A percentile compares a stretch with the other conserved stretches of the same genome.
Conservation (phyloP, 176 grass and related monocot genomes). For the Rhynchospora tenuis region DNA sequence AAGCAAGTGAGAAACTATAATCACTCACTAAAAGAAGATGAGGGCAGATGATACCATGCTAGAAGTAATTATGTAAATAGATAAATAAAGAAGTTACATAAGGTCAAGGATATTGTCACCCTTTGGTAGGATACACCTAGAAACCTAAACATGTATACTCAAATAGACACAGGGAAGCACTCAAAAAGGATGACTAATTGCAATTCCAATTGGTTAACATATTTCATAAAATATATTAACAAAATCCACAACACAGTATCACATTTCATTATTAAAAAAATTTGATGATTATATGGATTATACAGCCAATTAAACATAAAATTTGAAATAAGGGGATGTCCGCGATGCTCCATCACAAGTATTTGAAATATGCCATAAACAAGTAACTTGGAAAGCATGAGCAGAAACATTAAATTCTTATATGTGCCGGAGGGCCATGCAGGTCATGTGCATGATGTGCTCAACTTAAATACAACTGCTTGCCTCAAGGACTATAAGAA, state of each 20-base stretch:
- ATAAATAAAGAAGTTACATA: not conserved
- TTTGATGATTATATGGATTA: too few relatives aligned
- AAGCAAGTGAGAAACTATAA: constrained; percentile 9
- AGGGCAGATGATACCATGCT: not conserved
- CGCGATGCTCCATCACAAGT: not conserved
- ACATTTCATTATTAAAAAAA: not conserved
- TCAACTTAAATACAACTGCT: not conserved
- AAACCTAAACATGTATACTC: not conserved
- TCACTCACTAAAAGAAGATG: not conserved
- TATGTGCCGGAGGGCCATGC: not conserved
- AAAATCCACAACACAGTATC: too few relatives aligned
- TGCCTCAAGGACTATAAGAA: not conserved
- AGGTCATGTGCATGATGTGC: not conserved
- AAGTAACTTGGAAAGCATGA: not conserved
- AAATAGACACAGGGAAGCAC: not conserved
- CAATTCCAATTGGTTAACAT: not conserved
- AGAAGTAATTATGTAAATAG: not conserved
- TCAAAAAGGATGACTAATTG: not conserved
- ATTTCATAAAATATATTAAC: too few relatives aligned
- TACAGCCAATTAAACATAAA: too few relatives aligned
- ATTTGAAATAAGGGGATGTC: not conserved
- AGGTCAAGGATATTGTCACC: not conserved
- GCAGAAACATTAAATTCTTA: not conserved
- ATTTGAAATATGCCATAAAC: not conserved
- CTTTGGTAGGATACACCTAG: not conserved